Evolutionary conservation across 1,284 basidiomycete genomes (phyloP), one percentile per base, ranked within the genome.

Genomic region (Mycosarcoma mackinlayi): DNA sequence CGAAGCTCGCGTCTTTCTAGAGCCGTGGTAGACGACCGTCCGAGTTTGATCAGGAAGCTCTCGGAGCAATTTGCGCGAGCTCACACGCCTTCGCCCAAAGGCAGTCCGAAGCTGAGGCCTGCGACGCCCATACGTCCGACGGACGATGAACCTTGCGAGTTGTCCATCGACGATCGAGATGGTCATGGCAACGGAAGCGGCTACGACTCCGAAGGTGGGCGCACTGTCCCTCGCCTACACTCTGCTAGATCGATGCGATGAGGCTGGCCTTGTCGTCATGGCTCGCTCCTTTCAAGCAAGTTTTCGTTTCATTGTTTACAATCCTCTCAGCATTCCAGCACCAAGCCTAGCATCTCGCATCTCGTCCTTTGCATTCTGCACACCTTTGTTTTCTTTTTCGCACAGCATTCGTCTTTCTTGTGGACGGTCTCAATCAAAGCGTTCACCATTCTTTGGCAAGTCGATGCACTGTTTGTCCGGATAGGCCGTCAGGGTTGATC

Each of bases 61-160:
- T 63, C 66, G 5, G 59, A 63, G 46, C 60, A 69, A 30, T 58
- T 69, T 45, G 60, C 51, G 1, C 27, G 55, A 8, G 58, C 51
- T 11, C 55, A 50, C 33, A 51, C 54, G 10, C 59, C 66, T 7
- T 67, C 57, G n/a, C 63, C 63, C 8, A 51, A 42, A 1, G 31
- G 16, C 18, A 66, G 63, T 34, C 64, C 64, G 7, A 61, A 47
- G 16, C 30, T 67, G 16, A 40, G 35, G n/a, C 49, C 64, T 5
- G 38, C 35, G 3, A 38, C 37, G 37, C 9, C 37, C 6, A 9
- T 28, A 18, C 56, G 42, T 10, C 45, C 37, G 28, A 18, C 30
- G 8, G 47, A 51, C 13, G 54, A 44, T 14, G 56, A 55, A 28
- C 27, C 46, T 39, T 42, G 42, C 14, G 56, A 51, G 42, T 28